phyloP scores from a whole-genome alignment of 345 rosid genomes.

The Psidium friedrichsthalianum region DNA sequence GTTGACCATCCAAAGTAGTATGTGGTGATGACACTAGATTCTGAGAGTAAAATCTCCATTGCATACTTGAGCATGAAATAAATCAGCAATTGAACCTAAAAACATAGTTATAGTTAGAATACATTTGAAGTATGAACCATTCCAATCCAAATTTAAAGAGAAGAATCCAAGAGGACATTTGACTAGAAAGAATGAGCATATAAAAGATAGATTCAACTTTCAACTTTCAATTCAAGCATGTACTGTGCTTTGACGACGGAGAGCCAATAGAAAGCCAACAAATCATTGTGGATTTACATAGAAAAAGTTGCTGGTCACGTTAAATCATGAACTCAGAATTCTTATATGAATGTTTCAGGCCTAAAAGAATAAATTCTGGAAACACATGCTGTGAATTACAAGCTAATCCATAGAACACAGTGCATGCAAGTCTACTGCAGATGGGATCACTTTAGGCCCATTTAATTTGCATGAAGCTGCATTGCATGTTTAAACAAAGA shows the following conservation, averaged over 20 bases:
- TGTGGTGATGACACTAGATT: slow-evolving; percentile 88
- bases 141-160: background rate
- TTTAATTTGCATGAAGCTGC: background rate
- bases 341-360: background rate
- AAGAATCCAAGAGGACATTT: background rate
- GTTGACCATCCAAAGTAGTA: slow-evolving; percentile 91
- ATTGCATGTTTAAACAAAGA: background rate
- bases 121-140: background rate
- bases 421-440: background rate
- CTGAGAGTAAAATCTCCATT: slow-evolving; percentile 88
- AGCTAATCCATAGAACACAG: background rate
- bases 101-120: background rate
- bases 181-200: background rate
- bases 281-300: background rate
- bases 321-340: background rate
- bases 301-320: background rate
- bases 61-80: slow-evolving; percentile 97
- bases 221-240: background rate
- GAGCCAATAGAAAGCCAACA: background rate
- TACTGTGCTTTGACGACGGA: background rate
- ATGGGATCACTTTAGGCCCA: background rate
- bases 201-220: background rate
- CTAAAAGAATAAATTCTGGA: background rate
- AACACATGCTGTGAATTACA: background rate
- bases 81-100: slow-evolving; percentile 88